Base-by-base conservation (phyloP, 1,284 basidiomycete genomes). In the Rhodotorula sp. region DNA sequence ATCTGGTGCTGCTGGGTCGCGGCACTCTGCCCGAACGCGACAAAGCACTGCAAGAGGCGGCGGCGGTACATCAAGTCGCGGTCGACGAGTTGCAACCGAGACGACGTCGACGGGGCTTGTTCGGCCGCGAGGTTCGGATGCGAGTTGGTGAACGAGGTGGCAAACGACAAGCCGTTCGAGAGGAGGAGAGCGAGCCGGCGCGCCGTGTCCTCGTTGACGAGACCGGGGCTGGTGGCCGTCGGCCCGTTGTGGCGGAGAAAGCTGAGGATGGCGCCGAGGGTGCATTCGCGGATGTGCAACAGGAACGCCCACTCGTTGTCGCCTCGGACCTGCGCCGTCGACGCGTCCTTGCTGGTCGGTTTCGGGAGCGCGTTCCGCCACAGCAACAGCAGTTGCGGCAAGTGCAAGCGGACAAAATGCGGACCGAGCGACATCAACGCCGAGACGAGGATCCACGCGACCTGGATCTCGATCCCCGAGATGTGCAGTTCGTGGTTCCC, bases 331-430 rank as follows among this genome's bases (percentile, higher is more conserved):
- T 86, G 84, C 19, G 85, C 86, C 28, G 80, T 81, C 1, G 84
- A 82, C 0, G 86, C 84, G 77, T 97, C 95, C 81, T 95, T 95
- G 77, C 86, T 90, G 0, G 92, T 92, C 0, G 93, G 90, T 81
- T 98, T 98, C 1, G 95, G 93, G 0, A 99, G 85, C 3, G 97
- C 94, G 77, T 99, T 99, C 49, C 95, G 85, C 97, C 97, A 99
- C 2, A 99, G 86, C 0, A 95, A 91, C 38, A 99, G 86, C 12
- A 99, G 84, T 78, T 97, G 94, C 0, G 93, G 90, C 1, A 98
- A 85, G 80, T 98, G 94, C 0, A 91, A 87, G 48, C 92, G 88
- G 62, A 97, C 92, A 77, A 98, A 97, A 77, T 93, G 90, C 10
- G 92, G 93, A 0, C 95, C 95, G 5, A 98, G 88, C 6, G 90